These are phyloP conservation scores for Naganishia sp. DNA, from an alignment of 1,284 basidiomycete genomes.

Conservation along the genomic window DNA sequence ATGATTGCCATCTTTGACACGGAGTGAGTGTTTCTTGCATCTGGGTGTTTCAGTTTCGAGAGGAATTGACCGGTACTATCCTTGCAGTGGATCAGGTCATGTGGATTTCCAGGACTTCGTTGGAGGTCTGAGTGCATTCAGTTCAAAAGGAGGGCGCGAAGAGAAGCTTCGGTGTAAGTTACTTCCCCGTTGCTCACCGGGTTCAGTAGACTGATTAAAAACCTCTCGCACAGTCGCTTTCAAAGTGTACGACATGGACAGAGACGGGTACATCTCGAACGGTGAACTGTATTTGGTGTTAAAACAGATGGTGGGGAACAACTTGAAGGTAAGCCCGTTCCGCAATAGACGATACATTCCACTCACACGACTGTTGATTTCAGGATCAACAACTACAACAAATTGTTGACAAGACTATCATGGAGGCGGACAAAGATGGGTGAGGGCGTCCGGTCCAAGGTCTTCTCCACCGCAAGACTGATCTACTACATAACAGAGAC, in stretches of 20 bases:
- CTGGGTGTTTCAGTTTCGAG: background rate
- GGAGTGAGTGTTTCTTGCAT: constrained; percentile 66
- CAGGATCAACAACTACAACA: constrained; percentile 98
- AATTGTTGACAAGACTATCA: constrained; percentile 99
- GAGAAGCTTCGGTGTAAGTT: constrained; percentile 91
- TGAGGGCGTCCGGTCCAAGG: constrained; percentile 37
- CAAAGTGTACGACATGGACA: constrained; percentile 98
- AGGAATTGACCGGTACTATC: background rate
- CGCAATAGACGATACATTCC: background rate
- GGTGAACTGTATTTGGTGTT: constrained; percentile 96
- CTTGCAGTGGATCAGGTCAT: constrained; percentile 82
- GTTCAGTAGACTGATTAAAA: no score
- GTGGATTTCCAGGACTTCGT: constrained; percentile 99
- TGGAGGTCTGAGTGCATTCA: constrained; percentile 94
- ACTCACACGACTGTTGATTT: constrained; percentile 1
- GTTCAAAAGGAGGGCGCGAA: constrained; percentile 89
- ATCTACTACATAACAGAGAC: constrained; percentile 59
- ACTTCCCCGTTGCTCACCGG: background rate
- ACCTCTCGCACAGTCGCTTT: constrained; percentile 70
- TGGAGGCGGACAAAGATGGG: constrained; percentile 97
- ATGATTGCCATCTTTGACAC: constrained; percentile 99
- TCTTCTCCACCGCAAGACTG: background rate
- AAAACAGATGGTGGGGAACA: constrained; percentile 99
- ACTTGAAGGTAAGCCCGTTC: constrained; percentile 73
- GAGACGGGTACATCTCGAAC: constrained; percentile 97